Conservation (phyloP, 495 filamentous ascomycete genomes). For the Penicillium flavigenum region DNA sequence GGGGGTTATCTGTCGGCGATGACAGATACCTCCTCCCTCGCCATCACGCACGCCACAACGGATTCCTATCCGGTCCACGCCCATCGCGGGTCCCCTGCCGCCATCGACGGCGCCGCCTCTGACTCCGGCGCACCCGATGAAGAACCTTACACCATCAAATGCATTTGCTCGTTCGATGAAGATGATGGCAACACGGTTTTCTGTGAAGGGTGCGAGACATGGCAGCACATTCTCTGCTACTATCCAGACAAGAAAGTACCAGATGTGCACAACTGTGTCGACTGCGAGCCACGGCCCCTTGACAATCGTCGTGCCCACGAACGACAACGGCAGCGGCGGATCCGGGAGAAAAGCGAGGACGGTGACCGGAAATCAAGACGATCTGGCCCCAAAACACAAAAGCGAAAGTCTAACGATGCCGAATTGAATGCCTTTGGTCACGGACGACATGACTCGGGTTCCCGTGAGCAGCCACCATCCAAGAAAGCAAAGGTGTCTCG, state of each 20-base stretch:
- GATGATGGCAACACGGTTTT: slow-evolving; percentile 97
- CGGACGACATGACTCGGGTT: slow-evolving; percentile 50
- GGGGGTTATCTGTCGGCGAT: slow-evolving; percentile 75
- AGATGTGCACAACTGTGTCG: slow-evolving; percentile 79
- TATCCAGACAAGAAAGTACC: slow-evolving; percentile 76
- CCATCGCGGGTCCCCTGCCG: slow-evolving; percentile 50
- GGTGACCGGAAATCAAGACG: slow-evolving; percentile 65
- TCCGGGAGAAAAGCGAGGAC: slow-evolving; percentile 61
- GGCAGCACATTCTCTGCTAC: slow-evolving; percentile 98
- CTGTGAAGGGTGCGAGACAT: slow-evolving; percentile 93
- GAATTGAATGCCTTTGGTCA: slow-evolving; percentile 41
- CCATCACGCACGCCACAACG: slow-evolving; percentile 61
- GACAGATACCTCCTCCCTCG: slow-evolving; percentile 74
- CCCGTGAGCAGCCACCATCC: slow-evolving; percentile 56
- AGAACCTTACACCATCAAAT: slow-evolving; percentile 95
- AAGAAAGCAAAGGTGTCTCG: slow-evolving; percentile 81
- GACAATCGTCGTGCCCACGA: slow-evolving; percentile 69
- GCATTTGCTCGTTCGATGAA: slow-evolving; percentile 87
- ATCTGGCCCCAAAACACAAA: slow-evolving; percentile 65
- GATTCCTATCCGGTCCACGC: slow-evolving; percentile 64
- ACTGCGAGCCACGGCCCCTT: slow-evolving; percentile 74
- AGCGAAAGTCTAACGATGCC: slow-evolving; percentile 64
- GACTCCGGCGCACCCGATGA: slow-evolving; percentile 60
- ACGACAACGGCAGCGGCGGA: slow-evolving; percentile 62
- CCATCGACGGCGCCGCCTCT: slow-evolving; percentile 55